Evolutionary conservation across 2,329 filamentous ascomycete species (phyloP).

Genomic region (Phialophora expanda): DNA sequence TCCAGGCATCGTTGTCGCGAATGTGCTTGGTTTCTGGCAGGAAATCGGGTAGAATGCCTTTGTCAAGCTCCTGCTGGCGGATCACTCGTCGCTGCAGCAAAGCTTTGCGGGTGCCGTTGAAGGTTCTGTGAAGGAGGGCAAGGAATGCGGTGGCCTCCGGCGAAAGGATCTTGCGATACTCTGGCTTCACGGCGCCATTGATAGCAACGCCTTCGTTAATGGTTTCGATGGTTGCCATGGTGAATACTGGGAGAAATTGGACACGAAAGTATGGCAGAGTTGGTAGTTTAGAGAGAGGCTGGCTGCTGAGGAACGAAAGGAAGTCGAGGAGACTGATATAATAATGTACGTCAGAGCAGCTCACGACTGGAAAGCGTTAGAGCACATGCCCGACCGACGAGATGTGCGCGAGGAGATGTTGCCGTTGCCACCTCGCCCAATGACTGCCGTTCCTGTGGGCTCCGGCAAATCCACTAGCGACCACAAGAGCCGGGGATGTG

Average conservation of each 20-base stretch:
- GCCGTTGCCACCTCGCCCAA: constrained; percentile 11
- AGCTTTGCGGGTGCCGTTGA: constrained; percentile 85
- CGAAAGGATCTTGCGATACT: constrained; percentile 87
- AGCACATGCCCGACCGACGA: constrained; percentile 15
- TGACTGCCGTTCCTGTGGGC: constrained; percentile 6
- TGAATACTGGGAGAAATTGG: neutral
- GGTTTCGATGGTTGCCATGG: constrained; percentile 72
- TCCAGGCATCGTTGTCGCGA: constrained; percentile 92
- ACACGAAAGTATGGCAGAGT: neutral
- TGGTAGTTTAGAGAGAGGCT: constrained; percentile 1
- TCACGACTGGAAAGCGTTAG: constrained; percentile 24
- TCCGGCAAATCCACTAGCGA: constrained; percentile 1
- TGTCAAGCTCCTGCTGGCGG: constrained; percentile 92
- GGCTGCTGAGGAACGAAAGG: constrained; percentile 1
- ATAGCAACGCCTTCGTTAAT: constrained; percentile 89
- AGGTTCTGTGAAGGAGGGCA: constrained; percentile 90
- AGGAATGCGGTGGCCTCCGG: constrained; percentile 91
- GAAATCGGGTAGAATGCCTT: constrained; percentile 87
- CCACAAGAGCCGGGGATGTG: constrained; percentile 20
- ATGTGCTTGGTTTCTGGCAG: constrained; percentile 94
- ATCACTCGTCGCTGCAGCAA: constrained; percentile 84
- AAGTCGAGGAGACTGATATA: constrained; percentile 32
- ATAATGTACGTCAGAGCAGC: constrained; percentile 32
- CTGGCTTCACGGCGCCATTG: constrained; percentile 76
- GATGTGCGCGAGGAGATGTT: constrained; percentile 25